Base-by-base conservation (phyloP, 2,329 filamentous ascomycete species). In the Alternaria triticina region DNA sequence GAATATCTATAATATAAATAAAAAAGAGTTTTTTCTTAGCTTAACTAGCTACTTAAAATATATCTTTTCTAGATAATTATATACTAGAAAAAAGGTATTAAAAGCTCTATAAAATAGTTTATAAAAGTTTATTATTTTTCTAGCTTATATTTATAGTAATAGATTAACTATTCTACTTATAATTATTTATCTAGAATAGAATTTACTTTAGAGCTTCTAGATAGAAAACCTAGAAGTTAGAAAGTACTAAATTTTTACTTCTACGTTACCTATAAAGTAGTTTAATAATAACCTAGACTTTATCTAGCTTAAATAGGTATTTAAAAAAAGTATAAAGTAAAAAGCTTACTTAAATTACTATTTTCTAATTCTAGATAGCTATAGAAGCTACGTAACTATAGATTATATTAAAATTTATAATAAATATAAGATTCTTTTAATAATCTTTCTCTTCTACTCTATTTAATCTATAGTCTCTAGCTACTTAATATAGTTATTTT, bases 1-100 rank as follows among this genome's bases (percentile, higher is more conserved):
- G 5, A 12, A 65, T 43, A 67, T 43, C 7, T 69, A 61, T 50
- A 62, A 66, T 67, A 67, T 66, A 49, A 62, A 62, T 33, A 49
- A 60, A 47, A 66, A 64, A 28, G 62, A 49, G 43, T 62, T 65
- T 23, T 17, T 59, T 1, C 43, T 62, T 57, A 36, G 65, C 7
- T 25, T 59, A 22, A 23, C 52, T 15, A 22, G 5, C 17, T 50
- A 40, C 22, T 51, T 22, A 33, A 69, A 69, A 25, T 3, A 17
- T 4, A 10, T 54, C 4, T 54, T 54, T 23, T 9, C 15, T 8
- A 54, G 15, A 12, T 4, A 7, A 6, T 10, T 15, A 13, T 54
- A 23, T 5, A 17, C 36, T 8, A 5, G 23, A 22, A 40, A 23
- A 17, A 9, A 15, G 30, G 17, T 40, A 4, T 40, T 5, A 6